Evolutionary conservation across 192 early-diverging fungal species (phyloP).

Genomic region (Lobosporangium transversale): DNA sequence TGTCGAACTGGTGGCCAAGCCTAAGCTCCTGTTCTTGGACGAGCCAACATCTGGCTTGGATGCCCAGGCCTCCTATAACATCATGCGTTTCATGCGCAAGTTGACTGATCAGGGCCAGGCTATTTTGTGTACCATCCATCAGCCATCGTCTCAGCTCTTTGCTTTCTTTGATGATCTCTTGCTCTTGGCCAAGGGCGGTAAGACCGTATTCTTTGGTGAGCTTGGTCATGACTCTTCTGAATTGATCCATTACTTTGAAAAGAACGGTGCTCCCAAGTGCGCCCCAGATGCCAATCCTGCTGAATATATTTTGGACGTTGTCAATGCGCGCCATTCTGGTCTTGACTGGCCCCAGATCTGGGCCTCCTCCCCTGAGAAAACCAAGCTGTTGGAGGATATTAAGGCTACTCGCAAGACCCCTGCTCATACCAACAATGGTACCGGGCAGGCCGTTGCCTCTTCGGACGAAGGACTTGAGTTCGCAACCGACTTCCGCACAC

Average conservation of each 20-base stretch:
- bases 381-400: slow-evolving; percentile 58
- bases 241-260: slow-evolving; percentile 80
- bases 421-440: background rate
- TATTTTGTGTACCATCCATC: slow-evolving; percentile 87
- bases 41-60: slow-evolving; percentile 91
- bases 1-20: slow-evolving; percentile 83
- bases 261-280: slow-evolving; percentile 74
- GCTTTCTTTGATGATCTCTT: slow-evolving; percentile 87
- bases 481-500: slow-evolving; percentile 56
- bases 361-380: slow-evolving; percentile 65
- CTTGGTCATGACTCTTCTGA: slow-evolving; percentile 73
- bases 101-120: slow-evolving; percentile 73
- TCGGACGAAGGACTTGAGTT: slow-evolving; percentile 55
- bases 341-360: slow-evolving; percentile 83
- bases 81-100: slow-evolving; percentile 76
- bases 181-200: slow-evolving; percentile 82
- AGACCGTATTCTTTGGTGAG: slow-evolving; percentile 85
- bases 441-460: slow-evolving; percentile 1
- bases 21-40: slow-evolving; percentile 87
- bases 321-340: slow-evolving; percentile 70
- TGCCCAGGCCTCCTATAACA: slow-evolving; percentile 82
- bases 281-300: slow-evolving; percentile 79
- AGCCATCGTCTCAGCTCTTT: slow-evolving; percentile 85
- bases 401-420: slow-evolving; percentile 55
- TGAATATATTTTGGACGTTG: slow-evolving; percentile 88